Percentiles rank a stretch among this genome's conserved stretches.
phyloP scores from a whole-genome alignment of 352 stramenopile genomes.

The Phytophthora palmivora region DNA sequence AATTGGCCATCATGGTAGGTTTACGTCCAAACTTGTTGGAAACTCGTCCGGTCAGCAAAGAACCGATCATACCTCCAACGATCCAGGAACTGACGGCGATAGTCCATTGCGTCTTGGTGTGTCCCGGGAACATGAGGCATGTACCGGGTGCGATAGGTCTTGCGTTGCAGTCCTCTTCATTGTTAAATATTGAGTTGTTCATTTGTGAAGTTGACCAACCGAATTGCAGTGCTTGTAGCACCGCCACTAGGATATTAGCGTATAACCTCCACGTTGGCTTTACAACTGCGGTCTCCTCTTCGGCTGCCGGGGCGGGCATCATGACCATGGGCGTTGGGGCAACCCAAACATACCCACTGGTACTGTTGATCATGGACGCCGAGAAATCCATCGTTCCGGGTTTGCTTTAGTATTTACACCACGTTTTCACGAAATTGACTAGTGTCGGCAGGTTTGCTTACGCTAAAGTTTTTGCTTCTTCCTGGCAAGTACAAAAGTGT shows the following conservation, averaged over 20 bases:
- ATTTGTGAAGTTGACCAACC: conserved; percentile 65
- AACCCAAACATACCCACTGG: conserved; percentile 30
- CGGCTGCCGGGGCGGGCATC: conserved; percentile 8
- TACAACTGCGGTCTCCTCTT: conserved; percentile 15
- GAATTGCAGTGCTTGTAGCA: conserved; percentile 51
- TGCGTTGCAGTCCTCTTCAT: conserved; percentile 49
- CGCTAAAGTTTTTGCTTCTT: background rate
- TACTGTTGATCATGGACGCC: conserved; percentile 29
- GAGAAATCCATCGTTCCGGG: conserved; percentile 36
- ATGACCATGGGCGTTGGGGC: conserved; percentile 36
- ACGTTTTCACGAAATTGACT: conserved; percentile 6
- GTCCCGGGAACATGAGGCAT: conserved; percentile 37
- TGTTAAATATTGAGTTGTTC: conserved; percentile 44
- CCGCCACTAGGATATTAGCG: conserved; percentile 49
- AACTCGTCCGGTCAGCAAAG: conserved; percentile 28
- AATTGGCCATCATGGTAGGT: conserved; percentile 40
- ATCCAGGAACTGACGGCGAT: conserved; percentile 67
- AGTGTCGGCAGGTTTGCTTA: background rate
- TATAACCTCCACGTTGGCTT: conserved; percentile 49
- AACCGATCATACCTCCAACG: conserved; percentile 54
- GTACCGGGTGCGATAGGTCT: conserved; percentile 38
- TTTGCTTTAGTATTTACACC: background rate
- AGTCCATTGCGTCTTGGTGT: conserved; percentile 53
- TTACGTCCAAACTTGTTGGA: conserved; percentile 60
- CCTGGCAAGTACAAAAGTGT: conserved; percentile 19